These are phyloP conservation scores for Solanum appendiculatum DNA, from an alignment of 257 asterid species.

Conservation along the genomic window DNA sequence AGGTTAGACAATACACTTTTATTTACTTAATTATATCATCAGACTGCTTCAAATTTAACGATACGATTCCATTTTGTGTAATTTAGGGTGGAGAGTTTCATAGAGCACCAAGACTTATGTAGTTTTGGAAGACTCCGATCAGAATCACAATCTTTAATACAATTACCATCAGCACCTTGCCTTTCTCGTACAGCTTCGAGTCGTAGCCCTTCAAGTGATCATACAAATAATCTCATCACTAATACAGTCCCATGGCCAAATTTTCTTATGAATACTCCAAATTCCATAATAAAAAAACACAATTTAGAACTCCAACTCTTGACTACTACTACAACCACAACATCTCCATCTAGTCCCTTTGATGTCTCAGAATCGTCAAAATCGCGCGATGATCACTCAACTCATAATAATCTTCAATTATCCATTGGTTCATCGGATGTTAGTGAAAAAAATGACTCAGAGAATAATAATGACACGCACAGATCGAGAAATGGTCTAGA, in stretches of 20 bases:
- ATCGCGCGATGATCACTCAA: background rate
- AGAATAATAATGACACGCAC: background rate
- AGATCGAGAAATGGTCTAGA: background rate
- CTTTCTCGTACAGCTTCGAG: constrained; percentile 46
- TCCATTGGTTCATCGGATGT: constrained; percentile 18
- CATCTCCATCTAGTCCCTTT: background rate
- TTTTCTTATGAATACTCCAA: constrained; percentile 2
- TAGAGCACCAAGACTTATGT: constrained; percentile 71
- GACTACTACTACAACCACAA: constrained; percentile 22
- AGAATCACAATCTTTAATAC: constrained; percentile 23
- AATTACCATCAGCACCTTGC: constrained; percentile 13
- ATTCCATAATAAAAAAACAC: background rate
- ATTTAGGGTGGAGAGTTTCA: constrained; percentile 69
- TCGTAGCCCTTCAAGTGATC: constrained; percentile 39
- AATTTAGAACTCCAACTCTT: constrained; percentile 57
- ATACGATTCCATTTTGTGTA: background rate
- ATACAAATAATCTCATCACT: background rate
- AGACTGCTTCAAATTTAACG: background rate
- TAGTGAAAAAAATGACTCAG: background rate
- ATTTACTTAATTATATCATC: background rate
- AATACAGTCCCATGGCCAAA: constrained; percentile 6
- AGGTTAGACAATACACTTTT: background rate
- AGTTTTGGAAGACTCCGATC: constrained; percentile 34
- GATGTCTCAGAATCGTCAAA: background rate
- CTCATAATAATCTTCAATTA: constrained; percentile 8